Conservation (phyloP, 768 basidiomycete genomes). For the Lactarius trivialis region DNA sequence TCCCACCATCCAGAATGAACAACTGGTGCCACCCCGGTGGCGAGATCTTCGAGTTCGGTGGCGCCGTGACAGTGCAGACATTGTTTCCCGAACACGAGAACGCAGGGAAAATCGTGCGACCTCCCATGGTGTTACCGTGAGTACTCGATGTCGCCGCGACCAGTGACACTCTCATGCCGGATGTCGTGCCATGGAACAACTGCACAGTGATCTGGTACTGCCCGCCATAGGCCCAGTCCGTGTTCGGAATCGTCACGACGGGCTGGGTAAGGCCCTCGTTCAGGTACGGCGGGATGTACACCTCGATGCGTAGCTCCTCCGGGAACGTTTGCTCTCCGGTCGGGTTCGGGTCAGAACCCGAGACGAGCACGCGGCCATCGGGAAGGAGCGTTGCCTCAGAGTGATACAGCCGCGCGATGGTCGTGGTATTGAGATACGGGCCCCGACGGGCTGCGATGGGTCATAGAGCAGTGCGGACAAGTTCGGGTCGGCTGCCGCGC, state of each 20-base stretch:
- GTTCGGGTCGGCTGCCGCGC: conserved; percentile 58
- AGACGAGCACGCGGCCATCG: conserved; percentile 68
- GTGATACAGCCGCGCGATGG: conserved; percentile 71
- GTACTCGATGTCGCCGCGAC: conserved; percentile 71
- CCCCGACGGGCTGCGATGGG: conserved; percentile 49
- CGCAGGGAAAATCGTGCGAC: conserved; percentile 63
- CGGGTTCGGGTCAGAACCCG: conserved; percentile 70
- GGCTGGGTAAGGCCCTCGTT: conserved; percentile 57
- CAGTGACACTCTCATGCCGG: conserved; percentile 54
- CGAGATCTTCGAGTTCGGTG: conserved; percentile 58
- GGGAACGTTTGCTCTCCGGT: conserved; percentile 38
- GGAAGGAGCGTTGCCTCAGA: conserved; percentile 70
- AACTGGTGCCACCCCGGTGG: conserved; percentile 76
- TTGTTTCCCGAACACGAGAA: conserved; percentile 57
- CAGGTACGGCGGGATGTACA: conserved; percentile 86
- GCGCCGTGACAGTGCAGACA: conserved; percentile 70
- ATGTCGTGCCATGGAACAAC: conserved; percentile 36
- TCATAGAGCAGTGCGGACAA: conserved; percentile 65
- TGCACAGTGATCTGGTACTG: conserved; percentile 46
- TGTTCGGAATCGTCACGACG: conserved; percentile 47
- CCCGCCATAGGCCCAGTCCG: conserved; percentile 58
- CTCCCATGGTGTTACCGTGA: conserved; percentile 73
- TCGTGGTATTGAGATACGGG: conserved; percentile 62
- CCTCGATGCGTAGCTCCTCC: conserved; percentile 72
- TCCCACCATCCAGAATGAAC: conserved; percentile 71